Base-by-base conservation (phyloP, 2,329 filamentous ascomycete genomes). In the Fusarium sp. region DNA sequence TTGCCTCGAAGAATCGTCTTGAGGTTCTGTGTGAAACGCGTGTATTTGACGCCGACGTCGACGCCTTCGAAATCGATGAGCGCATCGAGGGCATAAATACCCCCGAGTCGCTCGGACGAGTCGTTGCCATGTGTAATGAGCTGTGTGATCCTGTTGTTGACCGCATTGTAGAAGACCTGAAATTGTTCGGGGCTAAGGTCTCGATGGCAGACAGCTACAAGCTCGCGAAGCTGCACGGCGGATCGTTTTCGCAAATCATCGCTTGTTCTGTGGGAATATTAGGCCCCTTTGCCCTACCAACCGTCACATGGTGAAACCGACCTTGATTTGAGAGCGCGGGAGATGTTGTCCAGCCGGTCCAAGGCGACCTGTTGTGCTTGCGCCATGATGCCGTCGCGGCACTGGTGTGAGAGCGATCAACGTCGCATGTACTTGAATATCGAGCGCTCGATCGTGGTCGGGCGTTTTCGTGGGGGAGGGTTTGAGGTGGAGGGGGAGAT, bases 11-110 rank as follows among this genome's bases (percentile, higher is more conserved):
- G 87, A 42, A 98, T 92, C 52, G 90, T 93, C 75, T 95, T 93
- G 66, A 99, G 89, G 78, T 95, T 97, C 72, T 94, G 94, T 49
- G 94, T 94, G 79, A 98, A 99, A 61, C 96, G 91, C 35, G 95
- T 97, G 65, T 96, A 97, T 83, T 98, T 98, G 77, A 94, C 91
- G 39, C 94, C 94, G 29, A 93, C 90, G 83, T 99, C 97, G 76
- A 98, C 94, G 65, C 95, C 95, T 77, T 98, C 95, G 80, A 98
- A 98, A 81, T 98, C 95, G 81, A 98, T 95, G 60, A 99, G 90
- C 63, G 92, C 92, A 81, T 97, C 95, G 68, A 99, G 89, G 66
- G 95, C 95, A 77, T 96, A 92, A 70, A 99, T 92, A 57, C 96
- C 97, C 70, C 95, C 96, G 62, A 98, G 90, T 65, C 94, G 92